A percentile compares a stretch with the other conserved stretches of the same genome.
phyloP scores from a whole-genome alignment of 352 stramenopile species.

The Phytophthora rubi region DNA sequence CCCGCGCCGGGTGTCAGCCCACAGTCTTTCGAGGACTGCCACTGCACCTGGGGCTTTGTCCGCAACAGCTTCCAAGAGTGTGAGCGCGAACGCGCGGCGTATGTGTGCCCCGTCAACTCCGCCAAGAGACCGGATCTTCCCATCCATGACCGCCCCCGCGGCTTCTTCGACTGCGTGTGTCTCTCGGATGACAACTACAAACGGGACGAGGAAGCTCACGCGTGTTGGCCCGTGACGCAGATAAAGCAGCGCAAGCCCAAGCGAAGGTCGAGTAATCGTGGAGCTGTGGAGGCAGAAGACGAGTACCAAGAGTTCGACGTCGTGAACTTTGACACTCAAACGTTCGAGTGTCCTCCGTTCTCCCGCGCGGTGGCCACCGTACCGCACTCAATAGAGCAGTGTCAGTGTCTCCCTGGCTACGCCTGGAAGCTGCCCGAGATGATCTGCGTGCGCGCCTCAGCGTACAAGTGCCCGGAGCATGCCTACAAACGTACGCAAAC shows the following conservation, averaged over 20 bases:
- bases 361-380: constrained; percentile 57
- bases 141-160: constrained; percentile 47
- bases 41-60: constrained; percentile 79
- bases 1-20: constrained; percentile 37
- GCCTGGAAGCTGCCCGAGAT: constrained; percentile 78
- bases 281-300: constrained; percentile 23
- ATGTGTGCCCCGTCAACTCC: constrained; percentile 71
- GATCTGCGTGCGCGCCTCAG: constrained; percentile 58
- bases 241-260: constrained; percentile 31
- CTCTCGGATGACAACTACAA: constrained; percentile 46
- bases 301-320: constrained; percentile 35
- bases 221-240: constrained; percentile 43
- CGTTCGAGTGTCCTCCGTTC: constrained; percentile 67
- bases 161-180: constrained; percentile 84
- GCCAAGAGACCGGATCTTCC: constrained; percentile 47
- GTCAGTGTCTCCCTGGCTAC: constrained; percentile 76
- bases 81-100: constrained; percentile 58
- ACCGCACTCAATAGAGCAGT: constrained; percentile 77
- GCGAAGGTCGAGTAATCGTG: constrained; percentile 18
- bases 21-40: constrained; percentile 71
- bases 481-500: constrained; percentile 43
- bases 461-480: constrained; percentile 70
- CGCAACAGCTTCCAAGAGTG: constrained; percentile 52
- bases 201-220: constrained; percentile 66
- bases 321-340: constrained; percentile 21